Evolutionary conservation across 2,329 filamentous ascomycete genomes (phyloP).

Genomic region (Fusarium nurragi): DNA sequence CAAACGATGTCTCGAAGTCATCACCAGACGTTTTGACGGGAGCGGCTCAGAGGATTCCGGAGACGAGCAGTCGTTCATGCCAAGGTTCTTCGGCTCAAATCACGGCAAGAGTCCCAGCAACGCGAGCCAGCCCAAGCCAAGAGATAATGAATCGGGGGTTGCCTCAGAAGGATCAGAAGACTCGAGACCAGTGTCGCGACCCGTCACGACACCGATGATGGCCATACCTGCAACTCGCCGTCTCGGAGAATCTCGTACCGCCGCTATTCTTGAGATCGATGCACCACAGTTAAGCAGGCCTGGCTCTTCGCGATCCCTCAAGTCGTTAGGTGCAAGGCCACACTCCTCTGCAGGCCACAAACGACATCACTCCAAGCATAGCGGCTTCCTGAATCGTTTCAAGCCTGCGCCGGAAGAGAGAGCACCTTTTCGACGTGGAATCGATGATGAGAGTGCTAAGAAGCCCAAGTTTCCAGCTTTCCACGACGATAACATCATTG

Average conservation of each 20-base stretch:
- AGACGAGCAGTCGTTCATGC: slow-evolving; percentile 76
- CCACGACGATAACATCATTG: slow-evolving; percentile 98
- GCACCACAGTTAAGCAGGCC: slow-evolving; percentile 85
- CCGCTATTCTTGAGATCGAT: slow-evolving; percentile 90
- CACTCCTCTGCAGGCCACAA: slow-evolving; percentile 80
- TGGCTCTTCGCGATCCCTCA: slow-evolving; percentile 90
- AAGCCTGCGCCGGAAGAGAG: slow-evolving; percentile 79
- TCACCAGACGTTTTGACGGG: slow-evolving; percentile 88
- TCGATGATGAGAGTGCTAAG: slow-evolving; percentile 71
- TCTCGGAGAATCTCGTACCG: slow-evolving; percentile 80
- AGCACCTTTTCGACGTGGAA: slow-evolving; percentile 84
- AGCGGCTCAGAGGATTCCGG: slow-evolving; percentile 88
- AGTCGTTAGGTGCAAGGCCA: slow-evolving; percentile 76
- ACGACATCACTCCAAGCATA: slow-evolving; percentile 84
- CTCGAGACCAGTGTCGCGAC: slow-evolving; percentile 63
- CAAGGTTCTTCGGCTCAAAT: slow-evolving; percentile 68
- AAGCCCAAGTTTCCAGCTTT: slow-evolving; percentile 85
- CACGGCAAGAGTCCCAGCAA: slow-evolving; percentile 55
- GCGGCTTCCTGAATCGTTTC: slow-evolving; percentile 79
- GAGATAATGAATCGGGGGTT: slow-evolving; percentile 53
- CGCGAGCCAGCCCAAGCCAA: slow-evolving; percentile 48
- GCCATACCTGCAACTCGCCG: slow-evolving; percentile 72
- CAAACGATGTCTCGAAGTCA: slow-evolving; percentile 90
- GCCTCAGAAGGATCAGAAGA: slow-evolving; percentile 57
- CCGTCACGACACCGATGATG: slow-evolving; percentile 75